These are phyloP conservation scores for Zelonia costaricensis DNA, from an alignment of 208 protist species.

Conservation along the genomic window DNA sequence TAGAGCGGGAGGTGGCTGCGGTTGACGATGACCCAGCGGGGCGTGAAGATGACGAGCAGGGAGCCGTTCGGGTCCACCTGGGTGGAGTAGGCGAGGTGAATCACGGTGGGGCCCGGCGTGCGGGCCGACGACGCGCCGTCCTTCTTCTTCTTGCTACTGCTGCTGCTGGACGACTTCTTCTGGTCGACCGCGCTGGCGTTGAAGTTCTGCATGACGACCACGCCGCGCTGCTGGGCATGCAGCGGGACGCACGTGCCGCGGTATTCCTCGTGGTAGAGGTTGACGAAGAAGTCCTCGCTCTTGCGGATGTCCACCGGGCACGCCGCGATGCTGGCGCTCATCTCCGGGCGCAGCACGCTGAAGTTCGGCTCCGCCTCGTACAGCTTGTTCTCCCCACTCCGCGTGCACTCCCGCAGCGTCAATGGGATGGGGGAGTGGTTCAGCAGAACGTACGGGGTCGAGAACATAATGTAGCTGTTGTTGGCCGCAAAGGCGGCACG, in stretches of 20 bases:
- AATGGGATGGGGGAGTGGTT: conserved; percentile 78
- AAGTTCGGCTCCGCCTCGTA: conserved; percentile 52
- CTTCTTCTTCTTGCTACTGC: conserved; percentile 11
- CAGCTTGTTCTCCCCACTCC: conserved; percentile 34
- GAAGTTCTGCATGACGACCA: conserved; percentile 61
- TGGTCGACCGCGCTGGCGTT: not conserved
- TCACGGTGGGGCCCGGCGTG: conserved; percentile 16
- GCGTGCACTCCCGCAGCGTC: conserved; percentile 60
- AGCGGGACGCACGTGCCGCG: conserved; percentile 59
- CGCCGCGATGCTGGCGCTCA: conserved; percentile 59
- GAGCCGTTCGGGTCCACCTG: conserved; percentile 58
- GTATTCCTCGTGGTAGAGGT: conserved; percentile 43
- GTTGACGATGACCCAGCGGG: conserved; percentile 89
- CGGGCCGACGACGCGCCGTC: not conserved
- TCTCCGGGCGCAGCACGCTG: conserved; percentile 48
- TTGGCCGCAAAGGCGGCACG: conserved; percentile 22
- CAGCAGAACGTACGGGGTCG: conserved; percentile 65
- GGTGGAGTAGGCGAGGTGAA: conserved; percentile 75
- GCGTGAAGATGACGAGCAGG: conserved; percentile 71
- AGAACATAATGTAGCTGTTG: conserved; percentile 45
- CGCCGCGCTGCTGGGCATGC: conserved; percentile 77
- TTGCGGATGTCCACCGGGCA: conserved; percentile 36
- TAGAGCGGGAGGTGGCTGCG: conserved; percentile 60
- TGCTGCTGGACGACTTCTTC: conserved; percentile 1
- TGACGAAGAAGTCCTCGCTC: conserved; percentile 77